Evolutionary conservation across 805 yeast genomes (phyloP).

Genomic region (Nakazawaea siamensis): DNA sequence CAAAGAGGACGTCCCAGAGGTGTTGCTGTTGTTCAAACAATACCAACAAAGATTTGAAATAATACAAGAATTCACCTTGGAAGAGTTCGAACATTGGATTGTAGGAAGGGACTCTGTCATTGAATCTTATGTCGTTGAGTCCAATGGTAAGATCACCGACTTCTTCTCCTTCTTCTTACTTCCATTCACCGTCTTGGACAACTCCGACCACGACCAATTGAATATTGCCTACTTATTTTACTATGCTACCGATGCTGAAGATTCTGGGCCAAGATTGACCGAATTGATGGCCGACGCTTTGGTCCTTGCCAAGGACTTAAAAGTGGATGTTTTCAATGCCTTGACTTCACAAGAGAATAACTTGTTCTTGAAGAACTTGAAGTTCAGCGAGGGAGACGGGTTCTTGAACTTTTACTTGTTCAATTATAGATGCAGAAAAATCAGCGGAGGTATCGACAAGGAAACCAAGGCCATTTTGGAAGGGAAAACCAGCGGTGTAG

Average conservation of each 20-base stretch:
- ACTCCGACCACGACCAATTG: conserved; percentile 53
- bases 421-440: conserved; percentile 78
- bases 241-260: conserved; percentile 64
- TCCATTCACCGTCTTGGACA: conserved; percentile 76
- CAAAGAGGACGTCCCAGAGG: conserved; percentile 55
- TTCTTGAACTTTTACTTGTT: conserved; percentile 83
- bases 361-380: conserved; percentile 69
- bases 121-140: conserved; percentile 69
- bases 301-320: conserved; percentile 55
- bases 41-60: conserved; percentile 70
- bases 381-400: conserved; percentile 94
- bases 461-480: conserved; percentile 43
- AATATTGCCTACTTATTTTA: conserved; percentile 87
- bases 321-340: conserved; percentile 91
- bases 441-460: conserved; percentile 69
- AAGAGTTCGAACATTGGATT: conserved; percentile 79
- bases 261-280: conserved; percentile 50
- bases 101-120: conserved; percentile 51
- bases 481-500: conserved; percentile 69
- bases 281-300: conserved; percentile 66
- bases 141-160: conserved; percentile 67
- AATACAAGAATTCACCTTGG: conserved; percentile 53
- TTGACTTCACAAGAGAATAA: conserved; percentile 86
- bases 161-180: conserved; percentile 83
- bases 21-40: conserved; percentile 44